phyloP scores from a whole-genome alignment of 441 rosid species.

The Populus hybrid region DNA sequence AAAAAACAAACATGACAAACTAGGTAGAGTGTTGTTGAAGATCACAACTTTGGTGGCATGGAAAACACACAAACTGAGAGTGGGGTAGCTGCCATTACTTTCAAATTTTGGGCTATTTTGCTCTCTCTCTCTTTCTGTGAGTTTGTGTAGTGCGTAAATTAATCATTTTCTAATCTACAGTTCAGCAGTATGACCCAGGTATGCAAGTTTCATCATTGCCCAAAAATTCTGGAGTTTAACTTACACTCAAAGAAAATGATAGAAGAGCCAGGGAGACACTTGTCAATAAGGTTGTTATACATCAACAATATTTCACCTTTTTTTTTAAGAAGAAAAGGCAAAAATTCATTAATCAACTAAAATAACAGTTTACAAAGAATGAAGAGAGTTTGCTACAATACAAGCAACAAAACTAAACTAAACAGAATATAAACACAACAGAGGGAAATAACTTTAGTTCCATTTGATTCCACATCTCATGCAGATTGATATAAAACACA shows the following conservation, averaged over 20 bases:
- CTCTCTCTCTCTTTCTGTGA: neutral
- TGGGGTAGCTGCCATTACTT: neutral
- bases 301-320: neutral
- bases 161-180: neutral
- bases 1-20: neutral
- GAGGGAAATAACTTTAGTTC: neutral
- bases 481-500: neutral
- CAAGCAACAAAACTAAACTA: neutral
- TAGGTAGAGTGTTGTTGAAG: neutral
- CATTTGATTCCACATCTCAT: neutral
- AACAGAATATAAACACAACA: neutral
- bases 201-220: neutral
- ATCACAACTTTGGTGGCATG: neutral
- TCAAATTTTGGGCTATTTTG: neutral
- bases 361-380: neutral
- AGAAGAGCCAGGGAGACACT: neutral
- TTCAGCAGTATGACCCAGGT: neutral
- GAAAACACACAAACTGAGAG: neutral
- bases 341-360: neutral
- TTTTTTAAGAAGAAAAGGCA: neutral
- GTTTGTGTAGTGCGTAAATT: neutral
- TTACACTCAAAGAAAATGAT: neutral
- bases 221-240: neutral
- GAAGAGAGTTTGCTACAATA: neutral
- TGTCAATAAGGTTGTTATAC: neutral